Evolutionary conservation across 2,329 filamentous ascomycete species (phyloP).

Genomic region (Xylariomycetidae sp.): DNA sequence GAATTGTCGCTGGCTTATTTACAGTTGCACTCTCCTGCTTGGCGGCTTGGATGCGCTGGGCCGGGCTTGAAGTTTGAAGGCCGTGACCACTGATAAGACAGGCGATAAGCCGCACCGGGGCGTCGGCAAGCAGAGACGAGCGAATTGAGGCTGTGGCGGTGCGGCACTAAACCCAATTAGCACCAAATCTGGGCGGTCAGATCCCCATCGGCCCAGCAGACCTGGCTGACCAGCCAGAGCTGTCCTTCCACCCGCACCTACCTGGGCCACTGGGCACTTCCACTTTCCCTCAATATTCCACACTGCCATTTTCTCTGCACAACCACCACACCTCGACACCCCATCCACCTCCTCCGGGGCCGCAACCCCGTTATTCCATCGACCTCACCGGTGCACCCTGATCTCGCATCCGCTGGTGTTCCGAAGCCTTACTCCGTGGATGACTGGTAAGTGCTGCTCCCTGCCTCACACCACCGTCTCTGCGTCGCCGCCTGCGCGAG

Average conservation of each 20-base stretch:
- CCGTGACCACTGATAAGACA: conserved; percentile 4
- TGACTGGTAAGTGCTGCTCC: conserved; percentile 26
- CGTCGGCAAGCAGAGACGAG: conserved; percentile 1
- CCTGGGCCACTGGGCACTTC: conserved; percentile 25
- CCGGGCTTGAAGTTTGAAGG: no score
- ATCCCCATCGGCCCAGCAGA: conserved; percentile 12
- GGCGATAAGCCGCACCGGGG: conserved; percentile 8
- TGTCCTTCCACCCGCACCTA: no score
- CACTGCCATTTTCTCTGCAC: conserved; percentile 20
- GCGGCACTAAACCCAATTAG: conserved; percentile 12
- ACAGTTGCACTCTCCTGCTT: no score
- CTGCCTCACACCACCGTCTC: conserved; percentile 11
- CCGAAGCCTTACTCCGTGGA: no score
- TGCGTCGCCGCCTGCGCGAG: conserved; percentile 17
- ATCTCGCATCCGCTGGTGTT: no score
- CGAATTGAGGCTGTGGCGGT: conserved; percentile 7
- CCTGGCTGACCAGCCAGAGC: no score
- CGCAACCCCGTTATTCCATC: conserved; percentile 16
- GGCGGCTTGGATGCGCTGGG: no score
- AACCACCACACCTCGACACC: conserved; percentile 15
- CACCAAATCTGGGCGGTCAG: conserved; percentile 7
- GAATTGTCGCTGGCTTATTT: no score
- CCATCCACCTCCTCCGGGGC: conserved; percentile 23
- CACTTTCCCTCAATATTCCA: conserved; percentile 25
- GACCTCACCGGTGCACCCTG: conserved; percentile 12